Conservation (phyloP, 805 yeast species). For the Lipomyces sp. region DNA sequence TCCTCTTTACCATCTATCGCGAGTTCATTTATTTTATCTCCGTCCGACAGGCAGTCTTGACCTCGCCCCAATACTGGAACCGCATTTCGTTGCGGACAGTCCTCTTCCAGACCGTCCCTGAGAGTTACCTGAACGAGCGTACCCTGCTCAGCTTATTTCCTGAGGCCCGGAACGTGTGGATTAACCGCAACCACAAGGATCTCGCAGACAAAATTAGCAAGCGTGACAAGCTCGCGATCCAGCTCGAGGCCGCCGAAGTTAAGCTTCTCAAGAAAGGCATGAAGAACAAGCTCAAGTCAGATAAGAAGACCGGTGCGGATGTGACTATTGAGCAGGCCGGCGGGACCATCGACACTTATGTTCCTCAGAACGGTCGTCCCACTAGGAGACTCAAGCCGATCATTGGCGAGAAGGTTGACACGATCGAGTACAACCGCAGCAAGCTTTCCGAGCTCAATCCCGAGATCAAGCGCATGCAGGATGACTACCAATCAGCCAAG, state of each 20-base stretch:
- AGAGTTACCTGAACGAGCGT: slow-evolving; percentile 68
- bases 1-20: slow-evolving; percentile 76
- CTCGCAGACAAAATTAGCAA: slow-evolving; percentile 61
- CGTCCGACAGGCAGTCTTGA: slow-evolving; percentile 72
- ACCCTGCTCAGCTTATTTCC: slow-evolving; percentile 76
- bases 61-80: slow-evolving; percentile 80
- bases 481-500: slow-evolving; percentile 53
- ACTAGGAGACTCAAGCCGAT: slow-evolving; percentile 73
- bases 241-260: slow-evolving; percentile 71
- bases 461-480: slow-evolving; percentile 65
- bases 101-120: slow-evolving; percentile 82
- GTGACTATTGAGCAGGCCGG: slow-evolving; percentile 40
- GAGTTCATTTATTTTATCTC: slow-evolving; percentile 81
- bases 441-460: slow-evolving; percentile 70
- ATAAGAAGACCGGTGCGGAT: slow-evolving; percentile 57
- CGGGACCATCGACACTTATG: slow-evolving; percentile 48
- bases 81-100: slow-evolving; percentile 80
- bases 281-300: slow-evolving; percentile 64
- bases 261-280: slow-evolving; percentile 63
- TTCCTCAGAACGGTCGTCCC: slow-evolving; percentile 78
- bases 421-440: slow-evolving; percentile 73
- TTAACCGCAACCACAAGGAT: slow-evolving; percentile 65
- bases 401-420: slow-evolving; percentile 82
- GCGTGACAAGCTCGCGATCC: slow-evolving; percentile 63
- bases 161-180: slow-evolving; percentile 83